phyloP scores from a whole-genome alignment of 768 basidiomycete genomes.

The Tylopilus rubrobrunneus region DNA sequence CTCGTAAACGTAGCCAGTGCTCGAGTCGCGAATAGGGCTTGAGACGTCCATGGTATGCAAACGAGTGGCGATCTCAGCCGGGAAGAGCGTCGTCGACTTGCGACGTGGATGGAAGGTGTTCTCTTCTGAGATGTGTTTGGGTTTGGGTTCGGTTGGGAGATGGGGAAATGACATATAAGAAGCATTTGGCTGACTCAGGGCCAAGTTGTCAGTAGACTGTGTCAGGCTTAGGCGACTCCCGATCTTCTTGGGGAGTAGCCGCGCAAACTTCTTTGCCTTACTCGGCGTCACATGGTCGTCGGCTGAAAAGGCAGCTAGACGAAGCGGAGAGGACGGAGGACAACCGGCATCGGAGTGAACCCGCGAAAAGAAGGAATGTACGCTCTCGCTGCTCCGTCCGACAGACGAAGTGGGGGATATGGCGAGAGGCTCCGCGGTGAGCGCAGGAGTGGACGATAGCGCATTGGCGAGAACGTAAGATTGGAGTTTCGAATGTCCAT shows the following conservation, averaged over 20 bases:
- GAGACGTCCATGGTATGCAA: constrained; percentile 32
- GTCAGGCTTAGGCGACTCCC: constrained; percentile 28
- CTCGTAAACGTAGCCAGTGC: constrained; percentile 25
- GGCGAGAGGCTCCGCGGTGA: constrained; percentile 26
- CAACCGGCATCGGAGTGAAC: constrained; percentile 16
- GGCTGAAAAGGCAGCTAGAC: constrained; percentile 23
- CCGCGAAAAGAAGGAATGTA: constrained; percentile 21
- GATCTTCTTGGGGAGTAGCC: constrained; percentile 30
- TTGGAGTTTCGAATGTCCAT: constrained; percentile 29
- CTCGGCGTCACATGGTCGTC: constrained; percentile 18
- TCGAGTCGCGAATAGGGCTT: constrained; percentile 19
- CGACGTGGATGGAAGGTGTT: constrained; percentile 35
- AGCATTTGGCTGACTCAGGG: constrained; percentile 19
- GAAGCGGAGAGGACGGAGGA: constrained; percentile 28
- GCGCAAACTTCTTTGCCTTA: constrained; percentile 27
- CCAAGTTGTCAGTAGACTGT: constrained; percentile 26
- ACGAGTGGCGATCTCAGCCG: constrained; percentile 24
- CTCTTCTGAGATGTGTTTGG: constrained; percentile 26
- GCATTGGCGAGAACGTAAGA: constrained; percentile 22
- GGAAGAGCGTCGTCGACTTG: constrained; percentile 33
- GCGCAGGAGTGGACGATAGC: constrained; percentile 25
- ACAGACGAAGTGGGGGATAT: constrained; percentile 26
- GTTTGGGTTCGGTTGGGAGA: constrained; percentile 21
- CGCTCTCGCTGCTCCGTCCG: constrained; percentile 26
- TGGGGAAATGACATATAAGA: constrained; percentile 28